Evolutionary conservation across 2,329 filamentous ascomycete genomes (phyloP), one percentile per base, ranked within the genome.

Genomic region (Fusarium drepaniforme): DNA sequence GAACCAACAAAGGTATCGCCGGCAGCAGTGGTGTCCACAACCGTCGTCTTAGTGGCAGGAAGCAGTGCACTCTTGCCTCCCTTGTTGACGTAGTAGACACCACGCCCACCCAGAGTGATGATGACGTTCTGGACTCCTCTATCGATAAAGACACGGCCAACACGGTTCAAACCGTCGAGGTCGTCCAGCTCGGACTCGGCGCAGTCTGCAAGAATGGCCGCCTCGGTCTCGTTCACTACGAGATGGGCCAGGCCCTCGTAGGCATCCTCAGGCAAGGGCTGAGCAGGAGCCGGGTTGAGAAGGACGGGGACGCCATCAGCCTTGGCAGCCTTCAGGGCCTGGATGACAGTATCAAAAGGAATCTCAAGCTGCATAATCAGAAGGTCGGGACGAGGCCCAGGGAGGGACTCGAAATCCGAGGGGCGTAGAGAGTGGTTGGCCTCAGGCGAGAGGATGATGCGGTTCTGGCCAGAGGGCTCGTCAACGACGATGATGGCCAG

Each of bases 1-100:
- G 91, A 93, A 3, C 97, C 96, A 7, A 97, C 94, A 84, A 98
- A 98, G 0, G 96, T 98, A 82, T 98, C 96, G 0, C 96, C 96
- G 7, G 97, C 97, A 2, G 93, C 96, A 9, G 96, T 98, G 1
- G 96, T 98, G 82, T 98, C 96, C 6, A 98, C 91, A 2, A 98
- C 96, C 23, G 82, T 84, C 5, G 94, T 93, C 82, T 93, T 93
- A 72, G 90, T 88, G 0, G 94, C 94, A 3, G 85, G 82, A 6
- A 95, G 83, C 74, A 91, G 79, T 1, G 85, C 87, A 63, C 85
- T 85, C 51, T 77, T 78, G 28, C 82, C 83, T 4, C 72, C 76
- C 51, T 75, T 83, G 23, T 86, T 89, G 65, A 88, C 85, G 80
- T 90, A 94, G 81, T 91, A 95, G 33, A 93, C 93, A n/a, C 95